phyloP scores from a whole-genome alignment of 2,329 filamentous ascomycete species.

The Aspergillus ochraceoroseus region DNA sequence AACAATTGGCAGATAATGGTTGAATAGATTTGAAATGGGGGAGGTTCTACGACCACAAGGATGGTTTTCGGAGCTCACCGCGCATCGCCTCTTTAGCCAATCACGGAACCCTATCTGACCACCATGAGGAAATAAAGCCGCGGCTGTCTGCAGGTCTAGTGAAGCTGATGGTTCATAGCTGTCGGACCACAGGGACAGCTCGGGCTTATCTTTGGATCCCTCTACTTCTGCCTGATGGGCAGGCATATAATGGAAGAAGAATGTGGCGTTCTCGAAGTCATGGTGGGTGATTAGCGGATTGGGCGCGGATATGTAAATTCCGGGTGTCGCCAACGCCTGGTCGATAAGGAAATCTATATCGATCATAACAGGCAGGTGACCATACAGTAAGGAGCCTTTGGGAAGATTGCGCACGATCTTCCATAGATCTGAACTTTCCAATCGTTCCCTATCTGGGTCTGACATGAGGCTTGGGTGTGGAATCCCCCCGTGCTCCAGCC shows the following conservation, averaged over 20 bases:
- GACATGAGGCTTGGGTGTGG: conserved; percentile 94
- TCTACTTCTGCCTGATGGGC: conserved; percentile 43
- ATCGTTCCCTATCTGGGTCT: conserved; percentile 73
- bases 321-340: conserved; percentile 63
- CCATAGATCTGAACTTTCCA: conserved; percentile 82
- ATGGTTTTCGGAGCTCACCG: conserved; percentile 66
- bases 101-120: conserved; percentile 66
- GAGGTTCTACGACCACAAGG: conserved; percentile 78
- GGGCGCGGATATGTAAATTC: conserved; percentile 65
- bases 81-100: conserved; percentile 71
- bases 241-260: conserved; percentile 61
- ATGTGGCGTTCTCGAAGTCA: conserved; percentile 51
- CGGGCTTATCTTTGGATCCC: conserved; percentile 40
- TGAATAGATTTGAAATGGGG: conserved; percentile 79
- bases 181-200: conserved; percentile 59
- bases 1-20: conserved; percentile 66
- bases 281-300: conserved; percentile 52
- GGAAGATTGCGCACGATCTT: conserved; percentile 79
- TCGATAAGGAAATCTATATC: conserved; percentile 76
- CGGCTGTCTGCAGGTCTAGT: conserved; percentile 58
- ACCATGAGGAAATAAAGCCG: conserved; percentile 68
- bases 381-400: conserved; percentile 68
- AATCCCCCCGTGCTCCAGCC: conserved; percentile 57
- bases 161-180: conserved; percentile 58
- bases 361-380: conserved; percentile 86